Conservation (phyloP, 441 rosid genomes). For the Mallotus japonicus region DNA sequence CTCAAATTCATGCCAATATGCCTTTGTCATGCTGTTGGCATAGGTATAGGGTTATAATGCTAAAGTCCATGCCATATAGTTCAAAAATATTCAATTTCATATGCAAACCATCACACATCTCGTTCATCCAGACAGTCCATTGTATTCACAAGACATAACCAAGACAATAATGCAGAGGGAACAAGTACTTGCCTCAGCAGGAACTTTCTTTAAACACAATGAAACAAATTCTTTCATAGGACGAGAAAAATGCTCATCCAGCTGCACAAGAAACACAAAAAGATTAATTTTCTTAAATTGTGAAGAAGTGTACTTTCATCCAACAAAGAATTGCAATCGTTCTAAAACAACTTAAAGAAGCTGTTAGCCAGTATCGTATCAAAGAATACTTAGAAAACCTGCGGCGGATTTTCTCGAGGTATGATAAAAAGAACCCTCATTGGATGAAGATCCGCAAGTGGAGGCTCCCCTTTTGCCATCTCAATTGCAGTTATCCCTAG, state of each 20-base stretch:
- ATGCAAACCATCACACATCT: no score
- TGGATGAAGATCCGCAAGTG: conserved; percentile 98
- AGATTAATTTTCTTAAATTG: conserved; percentile 18
- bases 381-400: conserved; percentile 53
- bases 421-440: conserved; percentile 99
- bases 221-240: conserved; percentile 96
- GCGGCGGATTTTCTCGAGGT: conserved; percentile 99
- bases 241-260: conserved; percentile 99
- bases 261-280: conserved; percentile 50
- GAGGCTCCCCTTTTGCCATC: conserved; percentile 99
- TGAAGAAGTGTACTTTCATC: conserved; percentile 1
- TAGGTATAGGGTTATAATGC: no score
- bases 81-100: no score
- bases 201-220: conserved; percentile 82
- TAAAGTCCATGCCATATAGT: no score
- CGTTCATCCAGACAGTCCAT: no score
- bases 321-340: neutral
- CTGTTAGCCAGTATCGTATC: conserved; percentile 15
- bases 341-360: conserved; percentile 24
- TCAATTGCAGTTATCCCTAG: conserved; percentile 96
- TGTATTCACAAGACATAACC: no score
- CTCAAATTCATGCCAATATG: no score
- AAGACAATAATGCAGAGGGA: neutral
- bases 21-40: no score
- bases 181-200: conserved; percentile 67